Evolutionary conservation across 345 rosid genomes (phyloP), one percentile per base, ranked within the genome.

Genomic region (Pugionium cornutum): DNA sequence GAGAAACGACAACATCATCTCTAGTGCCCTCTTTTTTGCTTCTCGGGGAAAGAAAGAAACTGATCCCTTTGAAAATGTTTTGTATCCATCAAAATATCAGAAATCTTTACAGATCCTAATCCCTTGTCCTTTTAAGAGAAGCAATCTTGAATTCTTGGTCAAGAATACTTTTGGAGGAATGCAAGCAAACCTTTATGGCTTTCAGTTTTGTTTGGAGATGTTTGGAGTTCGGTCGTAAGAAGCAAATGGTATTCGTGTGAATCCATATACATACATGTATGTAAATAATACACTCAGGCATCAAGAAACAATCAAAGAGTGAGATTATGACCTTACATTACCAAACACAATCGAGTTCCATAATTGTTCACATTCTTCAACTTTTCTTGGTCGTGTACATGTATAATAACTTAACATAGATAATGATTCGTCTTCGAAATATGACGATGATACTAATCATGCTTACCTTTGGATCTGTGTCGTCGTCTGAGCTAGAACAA

Each of bases 1-100:
- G 96, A 92, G 79, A 92, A 83, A 60, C 72, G 41, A 2, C 57
- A 5, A n/a, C 51, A 40, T 18, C 44, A 40, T 9, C 66, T 2
- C 4, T 72, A 58, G 46, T 9, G 3, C 29, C 32, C 4, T 47
- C 2, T 4, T 7, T 46, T 53, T n/a, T n/a, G 26, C 9, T 33
- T 40, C 31, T 3, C 28, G 28, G 63, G 37, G 18, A 18, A 18
- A 30, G 42, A 42, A 11, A 8, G 52, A 45, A 44, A n/a, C 50
- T 2, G 30, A 7, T 64, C 32, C 25, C 53, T 32, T 49, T 50
- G 37, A 58, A 58, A 31, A 9, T 28, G 31, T 25, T 49, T 5
- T 72, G 70, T 72, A 44, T 64, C 64, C 64, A 6, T 31, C 31
- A 42, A 26, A 39, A 30, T 41, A 70, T 34, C 35, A 28, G 3